Base-by-base conservation (phyloP, 1,284 basidiomycete species). In the Boletus sp. region DNA sequence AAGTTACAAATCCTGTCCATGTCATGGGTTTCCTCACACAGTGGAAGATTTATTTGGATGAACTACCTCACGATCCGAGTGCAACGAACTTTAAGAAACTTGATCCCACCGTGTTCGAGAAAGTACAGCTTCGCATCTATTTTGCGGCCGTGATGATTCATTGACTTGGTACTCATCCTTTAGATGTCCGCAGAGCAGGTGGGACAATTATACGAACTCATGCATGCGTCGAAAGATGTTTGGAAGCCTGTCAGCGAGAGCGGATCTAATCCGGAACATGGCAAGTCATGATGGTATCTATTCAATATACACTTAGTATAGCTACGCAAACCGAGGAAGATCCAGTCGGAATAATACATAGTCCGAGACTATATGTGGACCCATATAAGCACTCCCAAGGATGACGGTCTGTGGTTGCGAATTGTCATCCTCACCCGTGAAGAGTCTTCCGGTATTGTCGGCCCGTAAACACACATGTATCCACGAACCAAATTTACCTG, bases 181-280 rank as follows among this genome's bases (percentile, higher is more conserved):
- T 59, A 94, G 89, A 88, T 97, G 84, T 94, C 91, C n/a, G 75
- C 80, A n/a, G 90, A 96, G 71, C 94, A 97, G 72, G 79, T 96
- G 6, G 91, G 91, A 1, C 94, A 97, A 72, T 75, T 97, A 45
- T 94, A 96, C 69, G 93, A 96, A 72, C 80, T 98, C 58, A 94
- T 96, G 92, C 88, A 92, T 63, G 91, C 86, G 1, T 88, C 92
- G 0, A 92, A 91, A 69, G 88, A 89, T 59, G 80, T 95, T 15
- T 95, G 91, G 91, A 94, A 89, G 70, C 78, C 83, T 20, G 71
- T 77, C 36, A 33, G 31, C 7, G 58, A 61, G 44, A 58, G 61
- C 58, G 39, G 24, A 27, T 35, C 7, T 41, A 49, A 61, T 37
- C 20, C 36, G 18, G 52, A 59, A 53, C 56, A 36, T 61, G 44